Percentiles rank a stretch among this genome's conserved stretches.
Evolutionary conservation across 768 basidiomycete species (phyloP).

Genomic region (Lentinula boryana): DNA sequence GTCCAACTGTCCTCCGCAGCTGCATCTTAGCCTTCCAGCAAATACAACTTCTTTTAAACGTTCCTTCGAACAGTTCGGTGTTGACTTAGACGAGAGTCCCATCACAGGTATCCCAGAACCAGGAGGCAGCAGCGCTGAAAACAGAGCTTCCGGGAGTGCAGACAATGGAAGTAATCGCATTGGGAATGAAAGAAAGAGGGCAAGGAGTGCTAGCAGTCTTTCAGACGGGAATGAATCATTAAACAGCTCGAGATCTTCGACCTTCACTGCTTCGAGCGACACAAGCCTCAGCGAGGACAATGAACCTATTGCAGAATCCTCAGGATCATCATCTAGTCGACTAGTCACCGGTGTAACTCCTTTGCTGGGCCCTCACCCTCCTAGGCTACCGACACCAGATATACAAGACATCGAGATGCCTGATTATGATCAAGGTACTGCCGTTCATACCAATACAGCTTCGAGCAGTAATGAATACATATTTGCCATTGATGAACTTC

Average conservation of each 20-base stretch:
- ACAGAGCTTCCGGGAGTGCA: constrained; percentile 10
- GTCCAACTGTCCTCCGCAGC: constrained; percentile 40
- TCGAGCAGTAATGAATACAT: constrained; percentile 28
- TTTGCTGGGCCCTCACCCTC: constrained; percentile 19
- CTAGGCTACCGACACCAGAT: constrained; percentile 37
- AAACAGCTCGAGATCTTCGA: constrained; percentile 30
- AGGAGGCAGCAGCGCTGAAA: constrained; percentile 23
- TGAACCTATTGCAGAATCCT: constrained; percentile 7
- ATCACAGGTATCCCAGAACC: constrained; percentile 15
- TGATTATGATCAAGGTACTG: constrained; percentile 25
- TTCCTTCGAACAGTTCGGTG: constrained; percentile 52
- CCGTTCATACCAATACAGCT: constrained; percentile 11
- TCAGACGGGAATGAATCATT: constrained; percentile 32
- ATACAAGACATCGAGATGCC: constrained; percentile 50
- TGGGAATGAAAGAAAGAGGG: constrained; percentile 49
- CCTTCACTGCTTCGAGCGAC: constrained; percentile 23
- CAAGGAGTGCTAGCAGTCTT: constrained; percentile 46
- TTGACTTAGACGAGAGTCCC: constrained; percentile 45
- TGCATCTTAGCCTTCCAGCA: constrained; percentile 45
- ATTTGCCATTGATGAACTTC: constrained; percentile 44
- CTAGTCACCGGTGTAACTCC: constrained; percentile 7
- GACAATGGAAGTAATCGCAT: constrained; percentile 14
- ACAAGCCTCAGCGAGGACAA: constrained; percentile 12
- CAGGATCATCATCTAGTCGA: constrained; percentile 9
- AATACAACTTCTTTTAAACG: constrained; percentile 53